Base-by-base conservation (phyloP, 2,329 filamentous ascomycete species). In the Leptographium radiaticola region DNA sequence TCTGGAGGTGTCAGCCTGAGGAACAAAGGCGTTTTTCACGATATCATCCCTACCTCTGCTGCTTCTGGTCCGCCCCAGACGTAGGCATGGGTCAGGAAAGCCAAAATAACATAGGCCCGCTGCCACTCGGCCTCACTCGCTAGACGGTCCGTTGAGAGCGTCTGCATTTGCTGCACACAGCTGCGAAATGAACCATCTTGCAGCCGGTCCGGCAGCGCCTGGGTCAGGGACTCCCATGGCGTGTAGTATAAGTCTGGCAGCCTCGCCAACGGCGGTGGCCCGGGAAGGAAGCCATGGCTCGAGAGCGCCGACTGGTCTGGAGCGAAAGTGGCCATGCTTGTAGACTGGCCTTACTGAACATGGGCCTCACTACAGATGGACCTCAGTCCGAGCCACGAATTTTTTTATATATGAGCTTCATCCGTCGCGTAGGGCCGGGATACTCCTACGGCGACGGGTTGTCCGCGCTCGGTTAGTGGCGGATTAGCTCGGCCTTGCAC, bases 31-130 rank as follows among this genome's bases (percentile, higher is more conserved):
- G 11, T 8, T 10, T 5, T 34, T 16, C 2, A 36, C 12, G 11
- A 18, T 6, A 11, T 6, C 13, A 11, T 45, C 15, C 30, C 69
- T 61, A 89, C 87, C 70, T 93, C 86, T 57, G 77, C 75, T 2
- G 89, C 86, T 53, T 73, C 76, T 45, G 87, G 79, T 25, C 86
- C 88, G 54, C 89, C 88, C 91, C 91, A 97, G 20, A 96, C 82
- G 67, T 95, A 95, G 11, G 81, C 84, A 67, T 97, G 89, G 1
- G 87, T 76, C 53, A 95, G 76, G 62, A 94, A 93, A 0, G 79
- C 81, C 44, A 96, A 72, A 9, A 94, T 74, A 3, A 83, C 76
- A 66, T 94, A 95, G 53, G 89, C 89, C 60, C 89, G 75, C 59
- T 84, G 76, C 87, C 87, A 94, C 71, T 95, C 86, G 1, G 77